Conservation (phyloP, 257 asterid genomes). For the Solanum corneliomulleri region DNA sequence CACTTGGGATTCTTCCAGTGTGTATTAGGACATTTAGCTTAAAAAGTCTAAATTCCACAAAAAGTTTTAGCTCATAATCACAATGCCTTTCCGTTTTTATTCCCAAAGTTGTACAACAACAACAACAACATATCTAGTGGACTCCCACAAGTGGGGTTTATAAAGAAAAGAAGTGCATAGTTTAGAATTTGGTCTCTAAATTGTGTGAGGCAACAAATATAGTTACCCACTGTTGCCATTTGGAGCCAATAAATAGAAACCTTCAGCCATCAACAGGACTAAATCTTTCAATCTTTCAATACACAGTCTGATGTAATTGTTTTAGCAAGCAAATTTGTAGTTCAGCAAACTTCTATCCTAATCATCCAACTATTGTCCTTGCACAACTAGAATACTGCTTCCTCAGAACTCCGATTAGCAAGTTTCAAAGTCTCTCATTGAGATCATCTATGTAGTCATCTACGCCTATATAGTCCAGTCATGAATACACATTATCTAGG, state of each 20-base stretch:
- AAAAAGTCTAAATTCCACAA: neutral
- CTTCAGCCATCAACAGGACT: neutral
- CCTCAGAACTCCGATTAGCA: neutral
- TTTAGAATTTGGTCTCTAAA: neutral
- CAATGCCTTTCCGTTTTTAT: neutral
- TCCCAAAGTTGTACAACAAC: neutral
- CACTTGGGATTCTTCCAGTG: neutral
- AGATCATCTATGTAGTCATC: neutral
- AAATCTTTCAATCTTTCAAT: neutral
- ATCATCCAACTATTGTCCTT: neutral
- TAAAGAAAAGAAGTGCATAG: neutral
- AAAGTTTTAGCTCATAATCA: neutral
- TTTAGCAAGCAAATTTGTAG: neutral
- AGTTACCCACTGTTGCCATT: neutral
- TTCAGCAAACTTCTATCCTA: neutral
- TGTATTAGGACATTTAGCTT: neutral
- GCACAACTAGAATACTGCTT: neutral
- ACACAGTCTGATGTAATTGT: neutral
- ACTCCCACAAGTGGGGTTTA: neutral
- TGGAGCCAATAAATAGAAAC: neutral
- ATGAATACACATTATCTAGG: neutral
- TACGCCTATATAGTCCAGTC: neutral
- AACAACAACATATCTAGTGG: neutral
- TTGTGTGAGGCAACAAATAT: neutral
- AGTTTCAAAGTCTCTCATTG: neutral